These are phyloP conservation scores for Rhododendron simsii DNA, from an alignment of 148 eudicot genomes.

Conservation along the genomic window DNA sequence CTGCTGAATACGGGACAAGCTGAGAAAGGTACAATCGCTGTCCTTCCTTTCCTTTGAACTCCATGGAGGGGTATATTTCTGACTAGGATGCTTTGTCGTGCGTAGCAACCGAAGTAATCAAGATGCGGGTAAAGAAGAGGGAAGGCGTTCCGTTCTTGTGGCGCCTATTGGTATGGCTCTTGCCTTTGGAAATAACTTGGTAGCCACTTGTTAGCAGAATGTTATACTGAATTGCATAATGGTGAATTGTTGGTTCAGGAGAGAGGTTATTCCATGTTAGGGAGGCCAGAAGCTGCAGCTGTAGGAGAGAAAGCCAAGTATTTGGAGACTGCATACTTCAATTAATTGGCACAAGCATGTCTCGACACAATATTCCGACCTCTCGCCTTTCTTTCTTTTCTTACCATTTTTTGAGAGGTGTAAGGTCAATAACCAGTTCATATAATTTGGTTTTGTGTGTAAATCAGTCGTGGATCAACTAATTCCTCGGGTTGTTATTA, in stretches of 20 bases:
- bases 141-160: constrained; percentile 72
- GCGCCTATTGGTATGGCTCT: constrained; percentile 58
- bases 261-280: constrained; percentile 47
- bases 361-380: neutral
- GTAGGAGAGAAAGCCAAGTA: constrained; percentile 46
- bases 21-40: constrained; percentile 35
- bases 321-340: constrained; percentile 56
- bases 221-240: neutral
- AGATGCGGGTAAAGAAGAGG: constrained; percentile 47
- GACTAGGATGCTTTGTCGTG: neutral
- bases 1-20: constrained; percentile 68
- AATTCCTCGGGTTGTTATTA: neutral
- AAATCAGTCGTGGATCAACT: neutral
- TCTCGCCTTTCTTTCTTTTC: neutral
- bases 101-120: constrained; percentile 52
- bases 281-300: constrained; percentile 46
- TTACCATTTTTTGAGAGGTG: neutral
- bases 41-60: neutral
- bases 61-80: neutral
- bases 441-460: neutral
- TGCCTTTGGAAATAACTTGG: neutral
- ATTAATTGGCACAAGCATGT: neutral
- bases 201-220: too few species aligned
- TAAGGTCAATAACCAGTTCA: neutral
- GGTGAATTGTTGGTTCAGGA: constrained; percentile 38